Evolutionary conservation across 192 early-diverging fungal species (phyloP).

Genomic region (Coemansia sp.): DNA sequence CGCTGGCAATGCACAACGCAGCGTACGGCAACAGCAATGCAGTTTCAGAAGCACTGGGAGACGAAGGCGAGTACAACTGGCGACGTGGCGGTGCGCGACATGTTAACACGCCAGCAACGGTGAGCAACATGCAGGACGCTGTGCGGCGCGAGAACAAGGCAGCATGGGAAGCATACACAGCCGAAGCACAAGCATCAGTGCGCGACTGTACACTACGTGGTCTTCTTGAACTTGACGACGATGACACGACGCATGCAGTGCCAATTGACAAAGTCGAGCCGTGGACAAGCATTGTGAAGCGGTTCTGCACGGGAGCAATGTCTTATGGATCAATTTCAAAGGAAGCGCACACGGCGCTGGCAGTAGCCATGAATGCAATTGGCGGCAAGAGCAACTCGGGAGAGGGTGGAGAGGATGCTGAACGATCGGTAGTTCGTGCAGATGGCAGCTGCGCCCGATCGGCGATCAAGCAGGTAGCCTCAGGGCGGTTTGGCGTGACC

Average conservation of each 20-base stretch:
- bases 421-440: constrained; percentile 65
- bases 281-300: constrained; percentile 93
- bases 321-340: constrained; percentile 96
- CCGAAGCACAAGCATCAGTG: constrained; percentile 75
- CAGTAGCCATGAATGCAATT: constrained; percentile 91
- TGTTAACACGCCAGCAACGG: constrained; percentile 85
- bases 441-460: constrained; percentile 85
- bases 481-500: constrained; percentile 97
- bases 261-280: constrained; percentile 95
- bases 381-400: constrained; percentile 99
- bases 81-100: constrained; percentile 88
- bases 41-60: constrained; percentile 67
- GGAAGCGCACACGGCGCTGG: constrained; percentile 90
- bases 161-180: constrained; percentile 84
- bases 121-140: constrained; percentile 93
- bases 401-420: constrained; percentile 95
- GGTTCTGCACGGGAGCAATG: constrained; percentile 98
- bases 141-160: constrained; percentile 87
- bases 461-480: constrained; percentile 98
- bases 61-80: constrained; percentile 97
- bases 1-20: constrained; percentile 78
- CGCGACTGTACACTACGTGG: constrained; percentile 93
- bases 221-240: constrained; percentile 76
- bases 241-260: constrained; percentile 57
- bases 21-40: constrained; percentile 71